A percentile compares a stretch with the other conserved stretches of the same genome.
Evolutionary conservation across 805 yeast genomes (phyloP).

Genomic region (Saccharomycopsis capsularis): DNA sequence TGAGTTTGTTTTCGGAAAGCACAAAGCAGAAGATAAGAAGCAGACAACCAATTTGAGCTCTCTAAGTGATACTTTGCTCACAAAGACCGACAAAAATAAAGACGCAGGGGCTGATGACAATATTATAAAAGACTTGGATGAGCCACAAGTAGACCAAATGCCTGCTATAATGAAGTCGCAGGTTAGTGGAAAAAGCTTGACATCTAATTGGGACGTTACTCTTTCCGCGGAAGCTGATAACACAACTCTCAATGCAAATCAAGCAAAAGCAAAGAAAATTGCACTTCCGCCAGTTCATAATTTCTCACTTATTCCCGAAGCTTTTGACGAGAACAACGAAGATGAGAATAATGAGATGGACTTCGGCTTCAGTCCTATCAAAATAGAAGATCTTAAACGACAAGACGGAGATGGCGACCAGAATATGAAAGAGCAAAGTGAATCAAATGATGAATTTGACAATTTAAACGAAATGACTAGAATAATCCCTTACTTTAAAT

Average conservation of each 20-base stretch:
- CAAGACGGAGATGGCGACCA: conserved; percentile 1
- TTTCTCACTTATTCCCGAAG: no score
- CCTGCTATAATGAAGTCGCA: no score
- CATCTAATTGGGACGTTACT: conserved; percentile 13
- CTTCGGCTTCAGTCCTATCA: conserved; percentile 18
- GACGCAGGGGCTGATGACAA: no score
- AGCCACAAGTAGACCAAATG: no score
- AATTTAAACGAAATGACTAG: conserved; percentile 1
- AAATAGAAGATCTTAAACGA: conserved; percentile 2
- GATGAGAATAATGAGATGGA: conserved; percentile 8
- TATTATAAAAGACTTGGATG: no score
- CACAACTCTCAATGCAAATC: background rate
- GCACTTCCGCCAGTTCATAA: background rate
- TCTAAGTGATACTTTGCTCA: no score
- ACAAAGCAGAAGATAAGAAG: background rate
- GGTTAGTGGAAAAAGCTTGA: background rate
- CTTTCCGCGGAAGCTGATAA: background rate
- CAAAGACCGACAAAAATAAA: no score
- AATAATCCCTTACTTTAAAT: conserved; percentile 2
- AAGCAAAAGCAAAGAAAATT: background rate
- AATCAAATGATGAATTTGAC: background rate
- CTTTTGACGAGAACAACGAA: background rate
- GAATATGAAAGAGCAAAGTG: background rate
- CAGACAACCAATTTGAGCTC: no score
- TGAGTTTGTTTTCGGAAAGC: background rate